Evolutionary conservation across 2,329 filamentous ascomycete species (phyloP), one percentile per base, ranked within the genome.

Genomic region (Lithohypha guttulata): DNA sequence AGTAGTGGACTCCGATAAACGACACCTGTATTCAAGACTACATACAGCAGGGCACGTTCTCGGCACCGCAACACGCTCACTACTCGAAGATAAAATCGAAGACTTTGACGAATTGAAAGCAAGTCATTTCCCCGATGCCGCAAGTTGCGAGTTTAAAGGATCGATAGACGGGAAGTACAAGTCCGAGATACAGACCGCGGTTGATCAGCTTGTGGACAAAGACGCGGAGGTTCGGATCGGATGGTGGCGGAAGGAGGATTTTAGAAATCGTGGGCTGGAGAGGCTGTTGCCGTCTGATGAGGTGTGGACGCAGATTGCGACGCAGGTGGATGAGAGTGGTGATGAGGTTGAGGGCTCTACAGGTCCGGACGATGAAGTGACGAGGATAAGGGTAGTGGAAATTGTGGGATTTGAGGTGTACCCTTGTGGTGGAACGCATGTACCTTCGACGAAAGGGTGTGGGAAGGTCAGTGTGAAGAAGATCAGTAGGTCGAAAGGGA

Each of bases 11-110:
- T 58, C 51, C 0, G 67, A 71, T 13, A 79, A 75, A 47, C 69
- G 81, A 0, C 52, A 66, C 1, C 63, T 81, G 1, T 75, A 79
- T 59, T 83, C 78, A 1, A 71, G 80, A 1, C 66, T 80, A 1
- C 81, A 86, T 57, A 84, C 81, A 0, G 81, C 79, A 0, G 81
- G 81, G 22, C 81, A 86, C 50, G 72, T 84, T 2, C 68, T 85
- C 1, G 79, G 81, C 2, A 60, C 75, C 0, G 80, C 81, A 0
- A 75, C 84, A n/a, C 66, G 73, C 1, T 62, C 69, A 37, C 65
- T 81, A 0, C 58, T 75, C 1, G 66, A 70, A 44, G 58, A 64
- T 2, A 55, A 73, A 37, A 56, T 79, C 9, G 59, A 59, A 0
- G 63, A 61, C 15, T 75, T 80, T 42, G 70, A 73, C 42, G 81